Evolutionary conservation across 768 basidiomycete genomes (phyloP).

Genomic region (Leccinum subgranulosum): DNA sequence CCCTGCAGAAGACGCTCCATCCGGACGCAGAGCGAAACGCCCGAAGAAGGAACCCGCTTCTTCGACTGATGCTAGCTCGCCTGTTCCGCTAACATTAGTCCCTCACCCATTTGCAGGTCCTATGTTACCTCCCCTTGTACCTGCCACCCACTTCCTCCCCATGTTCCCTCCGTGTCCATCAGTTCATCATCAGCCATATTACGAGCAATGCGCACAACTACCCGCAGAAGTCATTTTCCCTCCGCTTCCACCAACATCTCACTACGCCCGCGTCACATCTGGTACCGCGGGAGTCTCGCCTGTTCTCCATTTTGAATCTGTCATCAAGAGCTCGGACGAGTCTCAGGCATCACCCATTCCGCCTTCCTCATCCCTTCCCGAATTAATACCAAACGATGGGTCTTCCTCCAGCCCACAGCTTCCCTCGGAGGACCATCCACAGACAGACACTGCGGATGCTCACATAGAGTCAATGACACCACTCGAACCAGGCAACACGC

Average conservation of each 20-base stretch:
- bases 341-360: slow-evolving; percentile 29
- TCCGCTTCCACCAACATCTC: slow-evolving; percentile 56
- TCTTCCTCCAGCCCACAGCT: slow-evolving; percentile 67
- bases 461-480: slow-evolving; percentile 19
- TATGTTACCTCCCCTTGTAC: slow-evolving; percentile 20
- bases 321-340: slow-evolving; percentile 17
- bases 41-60: slow-evolving; percentile 36
- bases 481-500: slow-evolving; percentile 5
- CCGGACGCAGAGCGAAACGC: slow-evolving; percentile 46
- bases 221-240: slow-evolving; percentile 73
- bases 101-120: slow-evolving; percentile 12
- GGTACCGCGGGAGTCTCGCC: slow-evolving; percentile 7
- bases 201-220: slow-evolving; percentile 53
- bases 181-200: slow-evolving; percentile 72
- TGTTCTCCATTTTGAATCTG: slow-evolving; percentile 21
- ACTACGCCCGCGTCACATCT: slow-evolving; percentile 34
- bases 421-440: slow-evolving; percentile 25
- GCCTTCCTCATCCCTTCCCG: slow-evolving; percentile 50
- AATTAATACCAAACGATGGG: slow-evolving; percentile 56
- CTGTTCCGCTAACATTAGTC: slow-evolving; percentile 20
- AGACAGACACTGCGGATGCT: slow-evolving; percentile 14
- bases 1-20: slow-evolving; percentile 33
- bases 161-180: slow-evolving; percentile 56
- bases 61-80: slow-evolving; percentile 24
- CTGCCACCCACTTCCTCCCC: slow-evolving; percentile 26